Percentiles rank a stretch among this genome's conserved stretches.
These are phyloP conservation scores for Irpex sp. DNA, from an alignment of 1,284 basidiomycete species.

Conservation along the genomic window DNA sequence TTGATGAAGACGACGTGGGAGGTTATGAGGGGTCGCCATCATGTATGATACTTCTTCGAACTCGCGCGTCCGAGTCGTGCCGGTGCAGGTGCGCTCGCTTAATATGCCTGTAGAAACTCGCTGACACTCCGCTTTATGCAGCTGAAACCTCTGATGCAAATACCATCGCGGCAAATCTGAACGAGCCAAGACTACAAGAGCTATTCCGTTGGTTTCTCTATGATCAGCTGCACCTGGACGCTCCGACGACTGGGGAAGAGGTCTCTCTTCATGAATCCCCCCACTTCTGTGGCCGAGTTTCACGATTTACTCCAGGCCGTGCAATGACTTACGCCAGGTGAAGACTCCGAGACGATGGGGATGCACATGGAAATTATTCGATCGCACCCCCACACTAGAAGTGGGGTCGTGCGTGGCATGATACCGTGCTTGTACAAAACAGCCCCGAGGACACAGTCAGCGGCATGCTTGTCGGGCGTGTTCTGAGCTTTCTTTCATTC, in stretches of 20 bases:
- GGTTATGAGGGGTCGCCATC: too few species aligned
- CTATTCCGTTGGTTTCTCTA: neutral
- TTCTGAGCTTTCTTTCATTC: constrained; percentile 10
- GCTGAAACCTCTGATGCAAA: too few species aligned
- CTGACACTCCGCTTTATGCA: too few species aligned
- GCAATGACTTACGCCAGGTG: too few species aligned
- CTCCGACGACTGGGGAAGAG: neutral
- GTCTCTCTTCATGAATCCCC: neutral
- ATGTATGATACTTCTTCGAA: too few species aligned
- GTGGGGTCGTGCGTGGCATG: too few species aligned
- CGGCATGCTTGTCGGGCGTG: constrained; percentile 3
- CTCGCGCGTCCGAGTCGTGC: too few species aligned
- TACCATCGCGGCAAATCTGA: too few species aligned
- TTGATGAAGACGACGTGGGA: neutral
- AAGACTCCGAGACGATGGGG: constrained; percentile 13
- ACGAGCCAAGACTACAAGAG: neutral
- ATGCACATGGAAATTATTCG: constrained; percentile 9
- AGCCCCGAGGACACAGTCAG: neutral
- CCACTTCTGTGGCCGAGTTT: constrained; percentile 11
- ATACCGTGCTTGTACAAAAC: constrained; percentile 1
- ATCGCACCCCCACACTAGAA: neutral
- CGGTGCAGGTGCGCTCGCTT: too few species aligned
- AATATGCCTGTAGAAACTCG: too few species aligned
- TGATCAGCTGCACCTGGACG: neutral
- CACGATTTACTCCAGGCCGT: too few species aligned